Percentiles rank a stretch among this genome's conserved stretches.
These are phyloP conservation scores for Exophiala aquamarina DNA, from an alignment of 2,329 filamentous ascomycete species.

Conservation along the genomic window DNA sequence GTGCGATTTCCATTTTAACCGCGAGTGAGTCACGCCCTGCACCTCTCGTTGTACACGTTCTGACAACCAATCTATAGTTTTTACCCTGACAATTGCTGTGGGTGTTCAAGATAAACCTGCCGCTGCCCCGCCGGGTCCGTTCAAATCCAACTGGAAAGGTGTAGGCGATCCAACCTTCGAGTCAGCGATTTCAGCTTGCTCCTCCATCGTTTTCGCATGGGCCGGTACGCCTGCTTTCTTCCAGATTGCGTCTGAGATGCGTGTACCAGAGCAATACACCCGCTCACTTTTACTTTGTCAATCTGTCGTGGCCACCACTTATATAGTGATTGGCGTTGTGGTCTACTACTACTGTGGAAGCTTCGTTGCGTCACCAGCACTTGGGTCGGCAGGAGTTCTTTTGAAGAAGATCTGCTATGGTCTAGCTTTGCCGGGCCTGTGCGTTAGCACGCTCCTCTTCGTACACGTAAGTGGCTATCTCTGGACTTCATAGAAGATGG, in stretches of 20 bases:
- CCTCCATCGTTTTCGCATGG: slow-evolving; percentile 33
- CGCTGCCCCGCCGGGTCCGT: slow-evolving; percentile 38
- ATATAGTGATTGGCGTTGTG: slow-evolving; percentile 39
- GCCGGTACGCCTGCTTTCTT: slow-evolving; percentile 36
- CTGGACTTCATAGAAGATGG: background rate
- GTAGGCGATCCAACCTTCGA: slow-evolving; percentile 26
- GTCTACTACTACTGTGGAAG: slow-evolving; percentile 50
- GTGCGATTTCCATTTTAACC: slow-evolving; percentile 58
- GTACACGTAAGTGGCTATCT: slow-evolving; percentile 1
- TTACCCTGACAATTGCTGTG: slow-evolving; percentile 30
- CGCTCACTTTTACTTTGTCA: slow-evolving; percentile 37
- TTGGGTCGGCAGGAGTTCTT: slow-evolving; percentile 44
- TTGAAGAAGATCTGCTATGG: slow-evolving; percentile 49
- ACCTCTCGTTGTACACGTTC: background rate
- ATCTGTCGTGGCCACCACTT: slow-evolving; percentile 37
- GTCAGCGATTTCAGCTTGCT: slow-evolving; percentile 31
- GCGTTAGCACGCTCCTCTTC: slow-evolving; percentile 15
- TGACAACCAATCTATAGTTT: slow-evolving; percentile 15
- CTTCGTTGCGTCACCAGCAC: slow-evolving; percentile 47
- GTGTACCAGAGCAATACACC: slow-evolving; percentile 32
- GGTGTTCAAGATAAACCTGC: slow-evolving; percentile 36
- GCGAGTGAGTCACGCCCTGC: slow-evolving; percentile 35
- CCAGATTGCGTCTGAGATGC: slow-evolving; percentile 40
- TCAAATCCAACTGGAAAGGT: slow-evolving; percentile 31
- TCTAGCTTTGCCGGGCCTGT: slow-evolving; percentile 33